Evolutionary conservation across 805 yeast genomes (phyloP).

Genomic region (Sugiyamaella mastotermitis): DNA sequence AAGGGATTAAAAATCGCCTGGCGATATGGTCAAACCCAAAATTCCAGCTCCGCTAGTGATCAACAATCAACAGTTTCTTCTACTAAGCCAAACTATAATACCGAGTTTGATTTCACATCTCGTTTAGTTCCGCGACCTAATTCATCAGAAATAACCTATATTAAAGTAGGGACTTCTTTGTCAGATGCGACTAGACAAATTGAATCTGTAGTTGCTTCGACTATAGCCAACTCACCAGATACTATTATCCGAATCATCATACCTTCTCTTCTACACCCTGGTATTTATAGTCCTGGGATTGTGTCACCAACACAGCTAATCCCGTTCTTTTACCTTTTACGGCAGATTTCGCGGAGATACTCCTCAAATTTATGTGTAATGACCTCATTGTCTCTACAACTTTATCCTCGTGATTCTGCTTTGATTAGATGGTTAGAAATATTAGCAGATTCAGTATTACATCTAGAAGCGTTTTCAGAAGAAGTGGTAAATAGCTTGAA

Average conservation of each 20-base stretch:
- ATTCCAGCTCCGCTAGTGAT: conserved; percentile 12
- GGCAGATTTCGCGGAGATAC: conserved; percentile 45
- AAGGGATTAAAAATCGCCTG: conserved; percentile 76
- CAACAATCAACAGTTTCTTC: conserved; percentile 9
- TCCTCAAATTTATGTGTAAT: conserved; percentile 43
- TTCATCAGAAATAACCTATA: conserved; percentile 51
- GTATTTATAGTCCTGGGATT: conserved; percentile 51
- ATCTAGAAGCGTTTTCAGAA: conserved; percentile 76
- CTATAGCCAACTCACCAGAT: conserved; percentile 20
- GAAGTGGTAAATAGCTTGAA: conserved; percentile 31
- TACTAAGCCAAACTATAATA: conserved; percentile 47
- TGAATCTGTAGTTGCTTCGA: conserved; percentile 8
- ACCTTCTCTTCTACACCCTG: conserved; percentile 79
- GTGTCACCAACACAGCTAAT: conserved; percentile 44
- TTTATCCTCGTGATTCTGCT: conserved; percentile 51
- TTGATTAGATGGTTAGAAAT: conserved; percentile 50
- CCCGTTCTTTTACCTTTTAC: conserved; percentile 56
- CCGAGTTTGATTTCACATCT: conserved; percentile 73
- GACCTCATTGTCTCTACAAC: conserved; percentile 55
- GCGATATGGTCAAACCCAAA: conserved; percentile 63
- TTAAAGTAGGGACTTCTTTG: conserved; percentile 33
- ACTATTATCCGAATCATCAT: conserved; percentile 59
- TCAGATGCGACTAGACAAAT: conserved; percentile 15
- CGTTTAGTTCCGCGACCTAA: conserved; percentile 62
- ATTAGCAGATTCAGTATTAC: conserved; percentile 61